A percentile compares a stretch with the other conserved stretches of the same genome.
Evolutionary conservation across 2,329 filamentous ascomycete genomes (phyloP).

Genomic region (Cadophora sp.): DNA sequence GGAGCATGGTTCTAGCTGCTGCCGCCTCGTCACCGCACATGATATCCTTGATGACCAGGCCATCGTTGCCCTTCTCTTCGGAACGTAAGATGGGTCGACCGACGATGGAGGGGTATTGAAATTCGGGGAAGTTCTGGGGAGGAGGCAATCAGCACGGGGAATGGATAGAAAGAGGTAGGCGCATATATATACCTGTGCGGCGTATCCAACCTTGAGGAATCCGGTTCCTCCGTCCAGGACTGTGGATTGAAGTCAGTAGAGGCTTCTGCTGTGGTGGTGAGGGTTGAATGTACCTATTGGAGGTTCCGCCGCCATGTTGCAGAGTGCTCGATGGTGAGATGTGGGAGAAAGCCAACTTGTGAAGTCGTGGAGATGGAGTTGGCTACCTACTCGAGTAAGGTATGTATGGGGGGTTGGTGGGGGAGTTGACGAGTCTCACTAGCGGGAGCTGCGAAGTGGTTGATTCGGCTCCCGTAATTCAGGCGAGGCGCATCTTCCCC

Average conservation of each 20-base stretch:
- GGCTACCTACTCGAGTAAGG: neutral
- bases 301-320: conserved; percentile 44
- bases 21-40: conserved; percentile 99
- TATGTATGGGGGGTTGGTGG: conserved; percentile 24
- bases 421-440: conserved; percentile 33
- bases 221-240: conserved; percentile 99
- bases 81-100: conserved; percentile 96
- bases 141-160: conserved; percentile 22
- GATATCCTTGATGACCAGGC: conserved; percentile 90
- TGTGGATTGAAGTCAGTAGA: conserved; percentile 49
- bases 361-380: conserved; percentile 30
- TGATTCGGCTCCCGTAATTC: conserved; percentile 21
- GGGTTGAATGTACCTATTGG: conserved; percentile 43
- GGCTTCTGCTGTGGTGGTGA: neutral
- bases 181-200: conserved; percentile 71
- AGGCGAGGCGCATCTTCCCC: conserved; percentile 28
- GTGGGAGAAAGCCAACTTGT: conserved; percentile 20
- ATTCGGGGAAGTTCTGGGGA: conserved; percentile 92
- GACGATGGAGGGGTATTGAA: conserved; percentile 98
- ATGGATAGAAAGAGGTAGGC: conserved; percentile 12
- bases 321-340: conserved; percentile 29
- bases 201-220: conserved; percentile 99
- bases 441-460: conserved; percentile 25
- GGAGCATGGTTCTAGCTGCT: conserved; percentile 93
- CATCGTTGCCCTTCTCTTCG: conserved; percentile 76